Percentiles rank a stretch among this genome's conserved stretches.
Conservation (phyloP, 768 basidiomycete genomes). For the Kockovaella imperatae region DNA sequence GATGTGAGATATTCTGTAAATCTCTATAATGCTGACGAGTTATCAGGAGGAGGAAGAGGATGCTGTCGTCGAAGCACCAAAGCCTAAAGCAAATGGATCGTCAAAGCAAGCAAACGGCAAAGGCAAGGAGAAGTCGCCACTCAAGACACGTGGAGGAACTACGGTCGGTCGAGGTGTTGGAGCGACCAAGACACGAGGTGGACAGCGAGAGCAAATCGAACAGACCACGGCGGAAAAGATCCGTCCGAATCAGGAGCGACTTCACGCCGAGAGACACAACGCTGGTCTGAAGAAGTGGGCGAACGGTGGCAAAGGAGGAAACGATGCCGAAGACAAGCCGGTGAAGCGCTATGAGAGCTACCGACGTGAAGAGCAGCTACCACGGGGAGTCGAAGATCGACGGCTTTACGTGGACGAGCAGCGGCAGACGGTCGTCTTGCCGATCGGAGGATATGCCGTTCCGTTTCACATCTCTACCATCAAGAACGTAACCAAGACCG, state of each 20-base stretch:
- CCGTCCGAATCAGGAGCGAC: constrained; percentile 75
- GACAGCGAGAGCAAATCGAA: constrained; percentile 71
- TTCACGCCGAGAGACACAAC: constrained; percentile 67
- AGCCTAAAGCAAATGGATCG: constrained; percentile 40
- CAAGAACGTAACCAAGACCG: constrained; percentile 94
- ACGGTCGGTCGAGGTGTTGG: constrained; percentile 71
- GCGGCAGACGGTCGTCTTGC: constrained; percentile 78
- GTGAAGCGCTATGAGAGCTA: constrained; percentile 97
- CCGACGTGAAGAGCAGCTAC: constrained; percentile 84
- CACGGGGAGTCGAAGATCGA: constrained; percentile 68
- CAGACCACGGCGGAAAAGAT: constrained; percentile 69
- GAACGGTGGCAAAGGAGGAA: constrained; percentile 64
- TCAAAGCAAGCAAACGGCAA: constrained; percentile 57
- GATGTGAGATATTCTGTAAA: constrained; percentile 15
- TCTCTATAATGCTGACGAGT: background rate
- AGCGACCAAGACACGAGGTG: constrained; percentile 77
- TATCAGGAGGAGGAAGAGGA: constrained; percentile 53
- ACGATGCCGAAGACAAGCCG: constrained; percentile 78
- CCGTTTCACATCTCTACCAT: constrained; percentile 98
- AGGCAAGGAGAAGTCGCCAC: constrained; percentile 30
- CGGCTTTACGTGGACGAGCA: constrained; percentile 89
- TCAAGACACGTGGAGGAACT: constrained; percentile 48
- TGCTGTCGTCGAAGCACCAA: constrained; percentile 20
- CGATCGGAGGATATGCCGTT: constrained; percentile 89
- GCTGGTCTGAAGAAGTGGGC: constrained; percentile 77